A percentile compares a stretch with the other conserved stretches of the same genome.
phyloP scores from a whole-genome alignment of 805 yeast species.

The Candida qinlingensis region DNA sequence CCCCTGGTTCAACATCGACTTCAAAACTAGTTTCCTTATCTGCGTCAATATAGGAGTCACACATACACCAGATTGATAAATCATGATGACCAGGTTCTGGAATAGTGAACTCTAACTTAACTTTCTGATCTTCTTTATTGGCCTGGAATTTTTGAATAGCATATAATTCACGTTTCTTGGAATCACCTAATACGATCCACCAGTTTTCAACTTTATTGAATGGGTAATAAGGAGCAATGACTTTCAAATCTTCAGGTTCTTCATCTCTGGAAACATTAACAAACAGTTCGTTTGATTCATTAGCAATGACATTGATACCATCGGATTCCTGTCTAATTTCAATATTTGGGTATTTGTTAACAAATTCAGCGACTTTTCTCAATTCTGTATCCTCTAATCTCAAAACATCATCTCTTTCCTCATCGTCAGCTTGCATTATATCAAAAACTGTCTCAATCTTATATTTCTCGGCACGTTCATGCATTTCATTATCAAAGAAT shows the following conservation, averaged over 20 bases:
- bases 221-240: slow-evolving; percentile 57
- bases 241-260: slow-evolving; percentile 62
- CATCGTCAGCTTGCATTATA: slow-evolving; percentile 70
- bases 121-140: slow-evolving; percentile 44
- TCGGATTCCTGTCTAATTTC: slow-evolving; percentile 57
- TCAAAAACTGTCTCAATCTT: slow-evolving; percentile 73
- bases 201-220: slow-evolving; percentile 58
- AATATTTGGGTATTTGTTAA: slow-evolving; percentile 83
- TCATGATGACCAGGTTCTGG: slow-evolving; percentile 57
- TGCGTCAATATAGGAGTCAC: slow-evolving; percentile 90
- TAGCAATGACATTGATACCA: slow-evolving; percentile 36
- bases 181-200: slow-evolving; percentile 88
- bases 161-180: slow-evolving; percentile 51
- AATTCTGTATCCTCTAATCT: slow-evolving; percentile 47
- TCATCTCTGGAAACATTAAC: slow-evolving; percentile 67
- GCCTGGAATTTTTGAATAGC: slow-evolving; percentile 66
- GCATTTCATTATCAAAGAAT: slow-evolving; percentile 43
- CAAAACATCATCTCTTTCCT: slow-evolving; percentile 57
- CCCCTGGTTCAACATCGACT: slow-evolving; percentile 36
- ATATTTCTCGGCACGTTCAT: slow-evolving; percentile 48
- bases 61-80: slow-evolving; percentile 75
- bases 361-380: slow-evolving; percentile 74
- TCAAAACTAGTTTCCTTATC: slow-evolving; percentile 72
- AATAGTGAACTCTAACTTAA: slow-evolving; percentile 50
- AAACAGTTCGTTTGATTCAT: slow-evolving; percentile 42